Evolutionary conservation across 1,284 basidiomycete species (phyloP).

Genomic region (Heliocybe sulcata): DNA sequence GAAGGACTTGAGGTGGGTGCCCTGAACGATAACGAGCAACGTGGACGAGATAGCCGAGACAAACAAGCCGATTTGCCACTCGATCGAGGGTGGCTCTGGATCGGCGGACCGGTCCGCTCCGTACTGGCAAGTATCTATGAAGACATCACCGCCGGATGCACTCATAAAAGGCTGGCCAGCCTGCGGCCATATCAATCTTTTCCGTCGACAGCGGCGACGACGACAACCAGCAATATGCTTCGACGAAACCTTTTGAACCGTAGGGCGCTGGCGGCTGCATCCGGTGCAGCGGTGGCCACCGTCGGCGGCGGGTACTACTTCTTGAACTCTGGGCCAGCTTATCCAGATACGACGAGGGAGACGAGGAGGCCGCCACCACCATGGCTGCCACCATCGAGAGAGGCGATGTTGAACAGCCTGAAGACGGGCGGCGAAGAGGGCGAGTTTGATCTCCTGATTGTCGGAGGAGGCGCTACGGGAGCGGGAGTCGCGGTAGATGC

Average conservation of each 20-base stretch:
- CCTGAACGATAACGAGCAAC: not conserved
- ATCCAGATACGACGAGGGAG: conserved; percentile 52
- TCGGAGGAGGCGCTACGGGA: conserved; percentile 94
- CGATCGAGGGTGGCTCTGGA: not conserved
- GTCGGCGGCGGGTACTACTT: conserved; percentile 61
- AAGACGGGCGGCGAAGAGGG: conserved; percentile 32
- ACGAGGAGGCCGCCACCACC: conserved; percentile 60
- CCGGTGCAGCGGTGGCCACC: conserved; percentile 41
- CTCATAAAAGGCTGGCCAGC: not conserved
- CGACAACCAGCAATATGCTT: conserved; percentile 18
- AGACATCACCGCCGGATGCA: not conserved
- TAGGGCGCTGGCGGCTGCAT: conserved; percentile 41
- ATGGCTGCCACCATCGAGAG: conserved; percentile 69
- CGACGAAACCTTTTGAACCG: conserved; percentile 43
- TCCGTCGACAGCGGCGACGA: not conserved
- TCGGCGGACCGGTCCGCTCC: not conserved
- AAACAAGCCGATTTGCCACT: not conserved
- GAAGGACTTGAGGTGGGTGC: not conserved
- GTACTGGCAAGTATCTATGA: not conserved
- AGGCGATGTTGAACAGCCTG: conserved; percentile 55
- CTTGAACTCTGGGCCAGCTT: conserved; percentile 63
- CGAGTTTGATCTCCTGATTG: conserved; percentile 77
- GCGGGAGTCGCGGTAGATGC: conserved; percentile 94
- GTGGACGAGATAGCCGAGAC: not conserved
- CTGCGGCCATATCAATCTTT: not conserved